Conservation (phyloP, 352 stramenopile species). For the Pythium insidiosum region DNA sequence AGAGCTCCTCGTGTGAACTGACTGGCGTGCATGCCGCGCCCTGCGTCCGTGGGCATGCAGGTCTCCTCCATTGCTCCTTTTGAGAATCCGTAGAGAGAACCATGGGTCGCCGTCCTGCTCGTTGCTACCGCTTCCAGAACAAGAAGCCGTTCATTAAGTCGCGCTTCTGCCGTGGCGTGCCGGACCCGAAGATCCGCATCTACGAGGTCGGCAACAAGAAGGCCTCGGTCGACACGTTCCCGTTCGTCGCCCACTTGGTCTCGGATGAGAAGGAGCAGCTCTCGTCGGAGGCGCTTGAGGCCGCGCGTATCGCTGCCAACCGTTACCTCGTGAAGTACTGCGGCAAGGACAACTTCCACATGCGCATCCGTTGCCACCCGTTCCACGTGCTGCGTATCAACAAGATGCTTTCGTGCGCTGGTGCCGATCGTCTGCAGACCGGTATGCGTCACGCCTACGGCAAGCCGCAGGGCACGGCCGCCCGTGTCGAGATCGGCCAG, state of each 20-base stretch:
- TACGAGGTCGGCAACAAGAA: conserved; percentile 99
- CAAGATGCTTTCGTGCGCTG: conserved; percentile 99
- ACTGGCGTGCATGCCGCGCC: too few relatives aligned
- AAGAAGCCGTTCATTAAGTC: conserved; percentile 99
- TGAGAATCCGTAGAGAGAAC: conserved; percentile 5
- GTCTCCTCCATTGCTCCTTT: conserved; percentile 5
- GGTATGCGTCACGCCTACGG: conserved; percentile 99
- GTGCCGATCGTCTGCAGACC: conserved; percentile 96
- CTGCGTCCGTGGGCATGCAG: too few relatives aligned
- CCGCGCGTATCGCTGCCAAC: conserved; percentile 98
- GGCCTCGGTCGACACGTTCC: conserved; percentile 97
- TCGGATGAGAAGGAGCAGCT: conserved; percentile 93
- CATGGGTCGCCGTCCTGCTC: conserved; percentile 86
- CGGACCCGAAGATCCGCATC: conserved; percentile 96
- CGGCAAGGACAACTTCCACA: conserved; percentile 99
- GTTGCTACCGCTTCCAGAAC: conserved; percentile 99
- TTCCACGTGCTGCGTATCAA: conserved; percentile 99
- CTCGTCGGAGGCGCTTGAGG: conserved; percentile 97
- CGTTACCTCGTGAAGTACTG: conserved; percentile 98
- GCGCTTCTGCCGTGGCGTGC: conserved; percentile 99
- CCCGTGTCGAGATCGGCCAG: conserved; percentile 98
- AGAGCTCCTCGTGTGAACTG: too few relatives aligned
- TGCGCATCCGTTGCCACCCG: conserved; percentile 97
- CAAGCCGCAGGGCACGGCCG: conserved; percentile 97
- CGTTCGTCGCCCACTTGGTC: conserved; percentile 96